phyloP scores from a whole-genome alignment of 352 stramenopile genomes.

The Pythium pyrilobum region DNA sequence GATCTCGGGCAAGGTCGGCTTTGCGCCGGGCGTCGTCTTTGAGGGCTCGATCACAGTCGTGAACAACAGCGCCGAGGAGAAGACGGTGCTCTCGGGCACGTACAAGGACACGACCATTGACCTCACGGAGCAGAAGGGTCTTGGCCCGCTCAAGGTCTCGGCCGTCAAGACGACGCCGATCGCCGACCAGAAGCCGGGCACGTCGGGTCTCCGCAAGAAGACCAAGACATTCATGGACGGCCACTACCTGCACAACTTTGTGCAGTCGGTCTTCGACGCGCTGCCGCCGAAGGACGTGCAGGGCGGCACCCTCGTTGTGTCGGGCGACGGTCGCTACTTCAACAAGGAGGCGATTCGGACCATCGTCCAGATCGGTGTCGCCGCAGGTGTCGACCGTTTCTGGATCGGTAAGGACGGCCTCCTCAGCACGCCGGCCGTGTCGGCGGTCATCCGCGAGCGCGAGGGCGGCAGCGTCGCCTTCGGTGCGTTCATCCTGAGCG shows the following conservation, averaged over 20 bases:
- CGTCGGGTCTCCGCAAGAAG: conserved; percentile 98
- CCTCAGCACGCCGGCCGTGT: conserved; percentile 97
- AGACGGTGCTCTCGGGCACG: conserved; percentile 90
- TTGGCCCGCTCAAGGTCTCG: conserved; percentile 86
- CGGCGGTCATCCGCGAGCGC: conserved; percentile 93
- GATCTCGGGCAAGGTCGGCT: conserved; percentile 93
- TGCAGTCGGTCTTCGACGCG: conserved; percentile 96
- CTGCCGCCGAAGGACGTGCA: conserved; percentile 93
- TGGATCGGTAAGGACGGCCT: conserved; percentile 95
- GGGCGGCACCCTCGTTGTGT: conserved; percentile 95
- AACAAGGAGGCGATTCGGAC: conserved; percentile 95
- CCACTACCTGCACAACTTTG: conserved; percentile 99
- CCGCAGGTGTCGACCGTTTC: conserved; percentile 93
- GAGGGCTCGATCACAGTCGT: conserved; percentile 91
- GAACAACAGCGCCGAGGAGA: conserved; percentile 95
- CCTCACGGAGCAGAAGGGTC: conserved; percentile 89
- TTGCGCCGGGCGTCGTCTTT: conserved; percentile 90
- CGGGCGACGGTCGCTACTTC: conserved; percentile 92
- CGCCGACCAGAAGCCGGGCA: conserved; percentile 95
- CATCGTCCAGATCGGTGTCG: conserved; percentile 96
- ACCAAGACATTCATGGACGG: conserved; percentile 97
- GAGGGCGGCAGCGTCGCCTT: conserved; percentile 92
- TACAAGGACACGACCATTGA: conserved; percentile 96
- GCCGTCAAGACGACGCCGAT: conserved; percentile 90
- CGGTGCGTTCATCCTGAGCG: conserved; percentile 97